Percentiles rank a stretch among this genome's conserved stretches.
Evolutionary conservation across 208 protist genomes (phyloP).

Genomic region (Novymonas esmeraldas): DNA sequence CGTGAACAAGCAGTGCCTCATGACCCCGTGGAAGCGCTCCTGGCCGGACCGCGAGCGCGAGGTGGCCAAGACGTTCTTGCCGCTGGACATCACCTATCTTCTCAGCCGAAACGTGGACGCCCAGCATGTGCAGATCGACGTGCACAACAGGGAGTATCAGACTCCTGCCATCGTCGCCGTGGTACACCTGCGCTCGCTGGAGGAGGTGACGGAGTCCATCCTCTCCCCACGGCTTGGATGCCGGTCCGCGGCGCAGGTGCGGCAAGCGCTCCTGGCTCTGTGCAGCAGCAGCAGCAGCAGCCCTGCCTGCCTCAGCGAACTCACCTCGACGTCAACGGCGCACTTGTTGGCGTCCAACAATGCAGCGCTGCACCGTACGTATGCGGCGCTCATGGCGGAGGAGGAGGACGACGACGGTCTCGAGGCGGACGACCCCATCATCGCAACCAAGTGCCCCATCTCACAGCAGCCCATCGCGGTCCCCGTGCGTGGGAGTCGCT

Average conservation of each 20-base stretch:
- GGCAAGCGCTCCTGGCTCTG: constrained; percentile 17
- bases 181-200: constrained; percentile 45
- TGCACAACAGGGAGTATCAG: constrained; percentile 74
- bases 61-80: constrained; percentile 73
- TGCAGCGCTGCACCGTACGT: constrained; percentile 9
- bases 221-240: constrained; percentile 28
- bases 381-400: constrained; percentile 25
- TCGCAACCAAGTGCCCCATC: constrained; percentile 82
- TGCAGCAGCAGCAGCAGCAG: not conserved
- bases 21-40: constrained; percentile 69
- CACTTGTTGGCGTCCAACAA: constrained; percentile 11
- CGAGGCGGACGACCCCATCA: constrained; percentile 66
- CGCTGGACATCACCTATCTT: constrained; percentile 80
- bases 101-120: constrained; percentile 32
- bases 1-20: constrained; percentile 73
- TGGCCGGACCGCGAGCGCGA: constrained; percentile 73
- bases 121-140: constrained; percentile 65
- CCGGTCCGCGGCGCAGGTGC: constrained; percentile 6
- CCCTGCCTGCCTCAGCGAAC: not conserved
- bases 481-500: constrained; percentile 66
- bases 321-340: not conserved
- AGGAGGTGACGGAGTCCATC: constrained; percentile 61
- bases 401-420: constrained; percentile 62
- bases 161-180: constrained; percentile 51
- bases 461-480: constrained; percentile 69